Evolutionary conservation across 2,329 filamentous ascomycete species (phyloP).

Genomic region (Pochonia chlamydosporia): DNA sequence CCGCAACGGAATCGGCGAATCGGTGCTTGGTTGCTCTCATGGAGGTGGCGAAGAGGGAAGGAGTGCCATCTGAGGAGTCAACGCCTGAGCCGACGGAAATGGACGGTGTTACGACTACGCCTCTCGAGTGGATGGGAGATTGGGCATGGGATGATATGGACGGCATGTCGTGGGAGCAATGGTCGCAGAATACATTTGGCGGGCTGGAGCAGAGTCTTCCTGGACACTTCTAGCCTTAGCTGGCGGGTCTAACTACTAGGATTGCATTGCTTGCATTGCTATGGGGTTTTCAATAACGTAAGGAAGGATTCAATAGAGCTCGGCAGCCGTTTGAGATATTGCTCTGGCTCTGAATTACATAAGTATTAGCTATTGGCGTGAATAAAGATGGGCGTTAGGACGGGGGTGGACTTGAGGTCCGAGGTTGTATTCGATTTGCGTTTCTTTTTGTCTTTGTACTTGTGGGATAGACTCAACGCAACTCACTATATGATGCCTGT

Average conservation of each 20-base stretch:
- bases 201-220: neutral
- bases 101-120: conserved; percentile 8
- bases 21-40: conserved; percentile 26
- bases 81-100: conserved; percentile 7
- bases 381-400: too few relatives aligned
- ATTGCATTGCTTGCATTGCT: neutral
- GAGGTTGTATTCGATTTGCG: too few relatives aligned
- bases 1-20: conserved; percentile 18
- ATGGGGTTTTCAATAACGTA: neutral
- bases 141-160: conserved; percentile 21
- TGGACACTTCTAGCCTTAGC: neutral
- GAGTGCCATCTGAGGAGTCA: conserved; percentile 11
- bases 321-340: too few relatives aligned
- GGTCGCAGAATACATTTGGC: neutral
- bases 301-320: too few relatives aligned
- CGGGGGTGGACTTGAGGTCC: too few relatives aligned
- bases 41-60: conserved; percentile 25
- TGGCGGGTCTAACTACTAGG: too few relatives aligned
- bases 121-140: conserved; percentile 20
- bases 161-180: conserved; percentile 12
- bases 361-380: too few relatives aligned
- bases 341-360: too few relatives aligned
- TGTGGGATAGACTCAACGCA: too few relatives aligned
- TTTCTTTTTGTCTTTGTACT: too few relatives aligned
- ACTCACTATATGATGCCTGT: too few relatives aligned